phyloP scores from a whole-genome alignment of 257 asterid genomes.

The Voacanga thouarsii region DNA sequence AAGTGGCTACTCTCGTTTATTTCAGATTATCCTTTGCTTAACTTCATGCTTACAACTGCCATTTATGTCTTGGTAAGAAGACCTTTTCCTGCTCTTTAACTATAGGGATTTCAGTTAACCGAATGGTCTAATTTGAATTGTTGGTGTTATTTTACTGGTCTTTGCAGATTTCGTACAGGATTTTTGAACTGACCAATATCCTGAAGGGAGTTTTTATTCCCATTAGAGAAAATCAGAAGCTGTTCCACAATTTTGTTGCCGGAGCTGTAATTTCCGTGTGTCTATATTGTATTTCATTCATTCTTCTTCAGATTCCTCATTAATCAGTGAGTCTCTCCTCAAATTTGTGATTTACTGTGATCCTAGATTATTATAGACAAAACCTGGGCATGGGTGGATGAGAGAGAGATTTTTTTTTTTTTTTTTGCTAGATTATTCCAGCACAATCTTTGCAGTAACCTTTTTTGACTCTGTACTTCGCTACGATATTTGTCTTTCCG shows the following conservation, averaged over 20 bases:
- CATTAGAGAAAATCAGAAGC: slow-evolving; percentile 61
- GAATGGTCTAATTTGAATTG: slow-evolving; percentile 7
- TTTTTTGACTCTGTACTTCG: background rate
- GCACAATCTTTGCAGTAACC: background rate
- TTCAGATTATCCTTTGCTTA: slow-evolving; percentile 95
- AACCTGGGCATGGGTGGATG: background rate
- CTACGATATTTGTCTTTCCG: background rate
- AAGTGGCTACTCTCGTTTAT: slow-evolving; percentile 88
- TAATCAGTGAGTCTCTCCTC: slow-evolving; percentile 41
- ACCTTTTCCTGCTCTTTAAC: slow-evolving; percentile 4
- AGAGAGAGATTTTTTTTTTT: background rate
- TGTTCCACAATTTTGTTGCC: slow-evolving; percentile 61
- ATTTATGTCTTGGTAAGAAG: slow-evolving; percentile 69
- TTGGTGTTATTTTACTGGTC: slow-evolving; percentile 6
- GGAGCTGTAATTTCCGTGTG: slow-evolving; percentile 51
- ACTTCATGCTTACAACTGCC: slow-evolving; percentile 91
- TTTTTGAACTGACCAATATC: slow-evolving; percentile 86
- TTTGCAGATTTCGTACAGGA: slow-evolving; percentile 70
- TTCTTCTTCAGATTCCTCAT: slow-evolving; percentile 70
- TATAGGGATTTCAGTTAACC: background rate
- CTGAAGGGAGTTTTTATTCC: slow-evolving; percentile 82
- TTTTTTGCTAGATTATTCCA: background rate
- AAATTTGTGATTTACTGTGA: background rate
- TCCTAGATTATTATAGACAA: background rate
- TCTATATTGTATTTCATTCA: slow-evolving; percentile 55